phyloP scores from a whole-genome alignment of 768 basidiomycete genomes.

The Phlebiopsis flavidoalba region DNA sequence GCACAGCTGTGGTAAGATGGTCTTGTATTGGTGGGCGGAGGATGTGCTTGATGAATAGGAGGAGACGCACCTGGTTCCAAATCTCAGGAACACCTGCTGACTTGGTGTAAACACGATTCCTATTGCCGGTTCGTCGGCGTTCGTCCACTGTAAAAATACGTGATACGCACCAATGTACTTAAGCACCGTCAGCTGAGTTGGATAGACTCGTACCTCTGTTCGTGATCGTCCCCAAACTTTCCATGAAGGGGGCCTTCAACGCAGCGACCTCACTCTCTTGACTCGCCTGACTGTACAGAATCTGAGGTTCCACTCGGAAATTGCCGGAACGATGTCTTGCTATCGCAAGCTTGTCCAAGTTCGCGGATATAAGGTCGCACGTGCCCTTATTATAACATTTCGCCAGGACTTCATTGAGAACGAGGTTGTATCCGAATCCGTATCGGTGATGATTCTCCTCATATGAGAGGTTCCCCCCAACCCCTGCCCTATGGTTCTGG shows the following conservation, averaged over 20 bases:
- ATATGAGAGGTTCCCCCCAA: slow-evolving; percentile 79
- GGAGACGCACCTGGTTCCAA: slow-evolving; percentile 71
- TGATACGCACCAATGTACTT: slow-evolving; percentile 84
- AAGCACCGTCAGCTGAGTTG: slow-evolving; percentile 79
- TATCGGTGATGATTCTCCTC: slow-evolving; percentile 87
- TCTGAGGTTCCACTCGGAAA: slow-evolving; percentile 78
- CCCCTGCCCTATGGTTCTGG: slow-evolving; percentile 87
- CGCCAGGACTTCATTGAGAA: slow-evolving; percentile 84
- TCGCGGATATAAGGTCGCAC: slow-evolving; percentile 68
- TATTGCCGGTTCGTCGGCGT: slow-evolving; percentile 25
- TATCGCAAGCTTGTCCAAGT: slow-evolving; percentile 77
- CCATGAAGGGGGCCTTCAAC: slow-evolving; percentile 79
- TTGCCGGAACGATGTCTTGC: slow-evolving; percentile 68
- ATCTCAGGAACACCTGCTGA: slow-evolving; percentile 72
- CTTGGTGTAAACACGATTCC: slow-evolving; percentile 89
- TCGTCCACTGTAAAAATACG: background rate
- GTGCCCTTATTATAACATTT: slow-evolving; percentile 76
- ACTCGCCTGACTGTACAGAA: slow-evolving; percentile 64
- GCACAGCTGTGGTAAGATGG: slow-evolving; percentile 75
- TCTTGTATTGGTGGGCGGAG: slow-evolving; percentile 77
- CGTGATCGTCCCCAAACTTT: slow-evolving; percentile 95
- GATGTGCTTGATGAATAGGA: slow-evolving; percentile 80
- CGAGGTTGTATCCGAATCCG: slow-evolving; percentile 88
- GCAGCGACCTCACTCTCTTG: slow-evolving; percentile 80
- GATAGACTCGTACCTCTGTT: slow-evolving; percentile 81